A percentile compares a stretch with the other conserved stretches of the same genome.
Conservation (phyloP, 371 early-diverging fungal genomes). For the Mucor indicus region DNA sequence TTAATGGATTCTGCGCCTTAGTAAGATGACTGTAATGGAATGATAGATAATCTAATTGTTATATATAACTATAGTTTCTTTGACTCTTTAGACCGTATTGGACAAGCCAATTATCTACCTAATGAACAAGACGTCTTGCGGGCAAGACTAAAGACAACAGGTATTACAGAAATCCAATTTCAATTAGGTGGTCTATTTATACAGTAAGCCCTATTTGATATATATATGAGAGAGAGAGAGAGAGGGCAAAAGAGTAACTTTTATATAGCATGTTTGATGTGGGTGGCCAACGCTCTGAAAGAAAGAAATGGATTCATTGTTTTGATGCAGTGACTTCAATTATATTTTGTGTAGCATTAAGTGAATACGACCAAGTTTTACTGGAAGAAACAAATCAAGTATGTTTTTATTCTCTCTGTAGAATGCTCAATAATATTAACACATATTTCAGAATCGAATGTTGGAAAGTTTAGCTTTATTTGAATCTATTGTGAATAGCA, state of each 20-base stretch:
- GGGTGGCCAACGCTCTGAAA: slow-evolving; percentile 77
- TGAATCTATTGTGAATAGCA: slow-evolving; percentile 73
- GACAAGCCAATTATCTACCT: slow-evolving; percentile 59
- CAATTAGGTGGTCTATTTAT: slow-evolving; percentile 61
- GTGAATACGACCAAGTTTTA: slow-evolving; percentile 74
- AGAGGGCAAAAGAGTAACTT: no score
- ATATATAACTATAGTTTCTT: slow-evolving; percentile 46
- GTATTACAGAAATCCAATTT: slow-evolving; percentile 78
- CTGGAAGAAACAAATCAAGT: slow-evolving; percentile 68
- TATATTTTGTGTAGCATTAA: slow-evolving; percentile 68
- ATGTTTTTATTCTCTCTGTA: background rate
- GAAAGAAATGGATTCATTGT: slow-evolving; percentile 94
- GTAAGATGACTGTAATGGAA: slow-evolving; percentile 5
- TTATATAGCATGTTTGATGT: slow-evolving; percentile 67
- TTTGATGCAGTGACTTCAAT: slow-evolving; percentile 77
- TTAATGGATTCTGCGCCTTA: slow-evolving; percentile 78
- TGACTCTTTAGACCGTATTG: slow-evolving; percentile 53
- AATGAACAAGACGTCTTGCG: slow-evolving; percentile 73
- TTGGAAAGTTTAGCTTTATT: slow-evolving; percentile 76
- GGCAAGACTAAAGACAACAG: slow-evolving; percentile 83
- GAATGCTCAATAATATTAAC: background rate
- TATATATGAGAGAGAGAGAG: no score
- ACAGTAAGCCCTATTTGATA: slow-evolving; percentile 62
- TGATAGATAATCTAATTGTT: background rate
- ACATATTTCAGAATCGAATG: slow-evolving; percentile 67